Conservation (phyloP, 2,329 filamentous ascomycete species). For the Aspergillus japonicus region DNA sequence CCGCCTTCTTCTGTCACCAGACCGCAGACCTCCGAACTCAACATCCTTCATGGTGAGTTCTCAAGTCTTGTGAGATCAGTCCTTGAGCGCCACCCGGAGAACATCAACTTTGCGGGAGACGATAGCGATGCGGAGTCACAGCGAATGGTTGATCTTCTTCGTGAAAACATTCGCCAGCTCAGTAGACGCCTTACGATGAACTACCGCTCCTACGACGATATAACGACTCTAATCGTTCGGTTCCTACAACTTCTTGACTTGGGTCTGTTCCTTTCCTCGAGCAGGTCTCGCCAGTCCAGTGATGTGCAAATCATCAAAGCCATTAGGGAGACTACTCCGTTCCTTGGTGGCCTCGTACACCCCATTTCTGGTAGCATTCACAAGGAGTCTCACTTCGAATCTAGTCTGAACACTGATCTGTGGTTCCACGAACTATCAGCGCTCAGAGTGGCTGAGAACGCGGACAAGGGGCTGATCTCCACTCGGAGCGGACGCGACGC, state of each 20-base stretch:
- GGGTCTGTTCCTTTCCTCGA: slow-evolving; percentile 63
- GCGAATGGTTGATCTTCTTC: slow-evolving; percentile 44
- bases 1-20: slow-evolving; percentile 68
- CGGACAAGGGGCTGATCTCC: slow-evolving; percentile 39
- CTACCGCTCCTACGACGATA: slow-evolving; percentile 80
- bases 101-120: slow-evolving; percentile 23
- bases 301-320: slow-evolving; percentile 24
- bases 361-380: slow-evolving; percentile 17
- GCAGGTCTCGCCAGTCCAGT: slow-evolving; percentile 16
- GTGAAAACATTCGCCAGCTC: slow-evolving; percentile 65
- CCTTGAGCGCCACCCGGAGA: slow-evolving; percentile 44
- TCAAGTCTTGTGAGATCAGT: slow-evolving; percentile 69
- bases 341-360: slow-evolving; percentile 35
- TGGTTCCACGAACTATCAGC: slow-evolving; percentile 40
- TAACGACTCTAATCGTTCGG: slow-evolving; percentile 73
- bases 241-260: slow-evolving; percentile 77
- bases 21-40: slow-evolving; percentile 65
- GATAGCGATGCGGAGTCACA: slow-evolving; percentile 19
- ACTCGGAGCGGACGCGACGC: slow-evolving; percentile 48
- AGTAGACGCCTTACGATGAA: slow-evolving; percentile 66
- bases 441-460: slow-evolving; percentile 35
- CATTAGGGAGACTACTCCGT: slow-evolving; percentile 39
- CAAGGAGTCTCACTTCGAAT: slow-evolving; percentile 9
- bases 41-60: slow-evolving; percentile 78
- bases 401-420: slow-evolving; percentile 33